A percentile compares a stretch with the other conserved stretches of the same genome.
Conservation (phyloP, 1,139 yeast species). For the Candida albicans region DNA sequence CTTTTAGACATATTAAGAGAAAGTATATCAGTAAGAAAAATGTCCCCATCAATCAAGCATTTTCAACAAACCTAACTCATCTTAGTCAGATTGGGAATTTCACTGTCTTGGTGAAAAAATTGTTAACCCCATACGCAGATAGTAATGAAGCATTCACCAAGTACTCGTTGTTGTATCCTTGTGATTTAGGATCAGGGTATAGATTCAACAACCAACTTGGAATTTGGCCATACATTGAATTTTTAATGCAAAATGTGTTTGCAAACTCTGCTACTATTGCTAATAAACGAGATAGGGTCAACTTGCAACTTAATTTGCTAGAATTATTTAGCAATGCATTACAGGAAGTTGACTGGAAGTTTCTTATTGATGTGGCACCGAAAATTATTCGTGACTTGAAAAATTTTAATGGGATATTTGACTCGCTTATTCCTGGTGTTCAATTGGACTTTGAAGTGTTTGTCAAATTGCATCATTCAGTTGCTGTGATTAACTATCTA, state of each 20-base stretch:
- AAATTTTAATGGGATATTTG: slow-evolving; percentile 52
- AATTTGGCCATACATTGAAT: slow-evolving; percentile 80
- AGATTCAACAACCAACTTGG: slow-evolving; percentile 56
- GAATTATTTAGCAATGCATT: slow-evolving; percentile 55
- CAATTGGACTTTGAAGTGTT: slow-evolving; percentile 32
- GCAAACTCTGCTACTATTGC: slow-evolving; percentile 36
- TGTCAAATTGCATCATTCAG: slow-evolving; percentile 64
- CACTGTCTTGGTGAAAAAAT: slow-evolving; percentile 45
- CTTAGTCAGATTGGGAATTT: slow-evolving; percentile 66
- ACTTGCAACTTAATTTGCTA: slow-evolving; percentile 56
- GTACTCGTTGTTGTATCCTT: slow-evolving; percentile 56
- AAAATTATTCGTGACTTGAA: slow-evolving; percentile 31
- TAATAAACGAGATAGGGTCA: slow-evolving; percentile 36
- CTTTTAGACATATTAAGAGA: slow-evolving; percentile 15
- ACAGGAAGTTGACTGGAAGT: slow-evolving; percentile 61
- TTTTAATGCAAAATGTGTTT: slow-evolving; percentile 64
- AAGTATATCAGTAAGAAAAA: slow-evolving; percentile 26
- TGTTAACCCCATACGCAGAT: slow-evolving; percentile 26
- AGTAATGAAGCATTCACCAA: slow-evolving; percentile 36
- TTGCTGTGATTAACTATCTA: slow-evolving; percentile 60
- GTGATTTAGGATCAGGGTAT: slow-evolving; percentile 59
- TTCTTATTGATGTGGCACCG: slow-evolving; percentile 46
- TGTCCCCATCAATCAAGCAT: slow-evolving; percentile 35
- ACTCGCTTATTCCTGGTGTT: slow-evolving; percentile 21
- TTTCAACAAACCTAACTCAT: slow-evolving; percentile 34